Percentiles rank a stretch among this genome's conserved stretches.
Conservation (phyloP, 495 filamentous ascomycete species). For the Penicillium psychrofluorescens region DNA sequence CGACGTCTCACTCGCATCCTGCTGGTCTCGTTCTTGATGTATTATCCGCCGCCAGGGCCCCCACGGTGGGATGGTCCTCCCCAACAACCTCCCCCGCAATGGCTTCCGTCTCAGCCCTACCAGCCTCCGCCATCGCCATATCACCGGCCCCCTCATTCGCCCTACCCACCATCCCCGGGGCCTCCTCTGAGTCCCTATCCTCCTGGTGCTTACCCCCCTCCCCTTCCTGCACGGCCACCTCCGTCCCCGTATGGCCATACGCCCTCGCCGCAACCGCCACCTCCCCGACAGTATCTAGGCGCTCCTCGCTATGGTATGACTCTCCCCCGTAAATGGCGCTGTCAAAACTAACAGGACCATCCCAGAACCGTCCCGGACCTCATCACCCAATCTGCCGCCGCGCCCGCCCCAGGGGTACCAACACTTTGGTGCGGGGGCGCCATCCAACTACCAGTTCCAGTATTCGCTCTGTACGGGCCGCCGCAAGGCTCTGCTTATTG, state of each 20-base stretch:
- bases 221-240: background rate
- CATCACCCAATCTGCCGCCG: conserved; percentile 21
- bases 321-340: background rate
- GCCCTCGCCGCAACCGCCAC: conserved; percentile 12
- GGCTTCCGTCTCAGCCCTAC: conserved; percentile 12
- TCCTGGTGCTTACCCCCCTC: background rate
- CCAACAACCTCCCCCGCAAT: conserved; percentile 9
- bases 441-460: conserved; percentile 72
- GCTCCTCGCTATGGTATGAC: background rate
- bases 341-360: background rate
- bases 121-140: conserved; percentile 13
- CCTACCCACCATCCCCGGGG: background rate
- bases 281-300: conserved; percentile 3
- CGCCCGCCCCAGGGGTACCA: conserved; percentile 33
- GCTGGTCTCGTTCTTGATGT: background rate
- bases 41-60: conserved; percentile 19
- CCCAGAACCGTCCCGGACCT: conserved; percentile 6
- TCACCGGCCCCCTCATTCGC: conserved; percentile 11
- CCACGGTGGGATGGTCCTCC: conserved; percentile 15
- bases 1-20: conserved; percentile 3
- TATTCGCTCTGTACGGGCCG: conserved; percentile 88
- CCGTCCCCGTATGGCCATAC: conserved; percentile 7
- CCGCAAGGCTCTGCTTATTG: conserved; percentile 86
- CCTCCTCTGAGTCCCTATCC: conserved; percentile 1
- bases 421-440: conserved; percentile 70